Conservation (phyloP, 139 green algal species). For the Ettlia oleoabundans region DNA sequence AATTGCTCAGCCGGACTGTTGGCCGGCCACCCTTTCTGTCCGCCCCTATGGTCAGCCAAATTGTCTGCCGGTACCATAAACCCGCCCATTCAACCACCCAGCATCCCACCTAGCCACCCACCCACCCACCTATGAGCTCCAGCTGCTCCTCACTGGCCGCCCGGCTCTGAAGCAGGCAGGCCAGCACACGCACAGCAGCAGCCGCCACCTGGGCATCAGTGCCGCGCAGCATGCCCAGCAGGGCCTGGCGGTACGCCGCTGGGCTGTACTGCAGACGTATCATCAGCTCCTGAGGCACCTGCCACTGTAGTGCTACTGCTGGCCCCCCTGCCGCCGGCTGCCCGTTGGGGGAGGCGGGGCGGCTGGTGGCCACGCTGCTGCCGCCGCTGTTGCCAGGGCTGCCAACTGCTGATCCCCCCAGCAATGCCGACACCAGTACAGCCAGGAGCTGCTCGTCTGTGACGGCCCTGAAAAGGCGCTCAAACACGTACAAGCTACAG, state of each 20-base stretch:
- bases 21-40: too few species aligned
- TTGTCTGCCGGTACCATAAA: too few species aligned
- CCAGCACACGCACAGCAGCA: conserved; percentile 58
- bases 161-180: conserved; percentile 44
- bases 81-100: neutral
- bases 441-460: conserved; percentile 54
- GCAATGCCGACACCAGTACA: conserved; percentile 59
- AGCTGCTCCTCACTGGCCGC: conserved; percentile 47
- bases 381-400: neutral
- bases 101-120: neutral
- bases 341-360: neutral
- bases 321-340: neutral
- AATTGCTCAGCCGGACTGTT: too few species aligned
- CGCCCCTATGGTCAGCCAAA: too few species aligned
- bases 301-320: neutral
- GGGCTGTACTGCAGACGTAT: conserved; percentile 29
- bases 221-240: conserved; percentile 54
- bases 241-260: conserved; percentile 40
- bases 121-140: conserved; percentile 45
- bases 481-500: conserved; percentile 72
- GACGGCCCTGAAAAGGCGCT: conserved; percentile 80
- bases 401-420: conserved; percentile 37
- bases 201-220: conserved; percentile 44
- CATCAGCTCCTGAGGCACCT: conserved; percentile 1
- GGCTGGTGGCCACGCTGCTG: conserved; percentile 7